Percentiles rank a stretch among this genome's conserved stretches.
These are phyloP conservation scores for Dendrobium huoshanense DNA, from an alignment of 106 monocot genomes.

Conservation along the genomic window DNA sequence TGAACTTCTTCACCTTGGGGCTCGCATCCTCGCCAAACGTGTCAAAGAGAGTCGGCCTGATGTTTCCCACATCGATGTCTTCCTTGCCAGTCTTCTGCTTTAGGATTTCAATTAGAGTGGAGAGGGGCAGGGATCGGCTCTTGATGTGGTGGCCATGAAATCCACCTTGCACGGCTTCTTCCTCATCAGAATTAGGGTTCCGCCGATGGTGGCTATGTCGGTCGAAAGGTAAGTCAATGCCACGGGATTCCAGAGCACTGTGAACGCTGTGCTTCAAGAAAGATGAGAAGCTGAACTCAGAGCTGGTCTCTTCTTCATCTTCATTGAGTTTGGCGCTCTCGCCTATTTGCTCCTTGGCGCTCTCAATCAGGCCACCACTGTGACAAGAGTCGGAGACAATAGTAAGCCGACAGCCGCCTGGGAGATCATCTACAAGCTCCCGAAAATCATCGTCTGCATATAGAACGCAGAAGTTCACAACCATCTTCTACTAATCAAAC, in stretches of 20 bases:
- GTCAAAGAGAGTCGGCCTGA: slow-evolving; percentile 71
- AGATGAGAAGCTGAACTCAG: slow-evolving; percentile 29
- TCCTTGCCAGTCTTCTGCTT: slow-evolving; percentile 88
- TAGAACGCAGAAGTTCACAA: background rate
- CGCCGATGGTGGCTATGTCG: slow-evolving; percentile 10
- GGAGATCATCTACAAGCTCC: slow-evolving; percentile 62
- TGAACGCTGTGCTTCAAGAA: slow-evolving; percentile 33
- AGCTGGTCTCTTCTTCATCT: slow-evolving; percentile 8
- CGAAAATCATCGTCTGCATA: slow-evolving; percentile 80
- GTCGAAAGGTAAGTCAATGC: slow-evolving; percentile 21
- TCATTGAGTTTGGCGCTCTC: slow-evolving; percentile 51
- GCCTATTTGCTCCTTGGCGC: slow-evolving; percentile 84
- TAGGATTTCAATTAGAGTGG: slow-evolving; percentile 78
- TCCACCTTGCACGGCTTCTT: background rate
- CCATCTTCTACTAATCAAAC: too few relatives aligned
- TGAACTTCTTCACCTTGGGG: slow-evolving; percentile 95
- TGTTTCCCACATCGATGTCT: slow-evolving; percentile 79
- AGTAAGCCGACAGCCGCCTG: slow-evolving; percentile 55
- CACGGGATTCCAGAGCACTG: slow-evolving; percentile 50
- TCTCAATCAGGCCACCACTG: slow-evolving; percentile 82
- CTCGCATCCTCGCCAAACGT: slow-evolving; percentile 90
- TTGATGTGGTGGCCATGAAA: slow-evolving; percentile 9
- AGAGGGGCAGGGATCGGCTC: slow-evolving; percentile 71
- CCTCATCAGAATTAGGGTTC: slow-evolving; percentile 8
- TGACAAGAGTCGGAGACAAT: slow-evolving; percentile 97